Base-by-base conservation (phyloP, 2,329 filamentous ascomycete species). In the Emericellopsis atlantica region DNA sequence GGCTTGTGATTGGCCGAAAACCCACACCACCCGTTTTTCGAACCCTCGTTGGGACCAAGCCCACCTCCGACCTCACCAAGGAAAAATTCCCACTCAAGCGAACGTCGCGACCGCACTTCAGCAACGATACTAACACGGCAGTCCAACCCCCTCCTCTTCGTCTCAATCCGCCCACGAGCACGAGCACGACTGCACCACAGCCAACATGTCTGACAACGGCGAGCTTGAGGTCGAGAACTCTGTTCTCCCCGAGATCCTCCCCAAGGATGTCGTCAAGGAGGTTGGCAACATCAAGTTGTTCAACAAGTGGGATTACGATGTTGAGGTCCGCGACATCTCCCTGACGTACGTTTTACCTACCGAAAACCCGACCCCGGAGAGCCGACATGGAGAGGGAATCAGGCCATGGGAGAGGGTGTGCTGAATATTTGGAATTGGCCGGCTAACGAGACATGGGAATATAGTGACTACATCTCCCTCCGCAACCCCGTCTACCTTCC, bases 381-480 rank as follows among this genome's bases (percentile, higher is more conserved):
- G 29, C 16, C 15, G 18, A 23, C 16, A 32, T n/a, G 11, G 22
- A 34, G 37, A 16, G 12, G 9, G 5, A 11, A 23, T 14, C 14
- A 8, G 16, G 3, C 21, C 6, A 37, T 23, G 14, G 12, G 21
- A 23, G 10, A 23, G 8, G 35, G 18, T 14, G n/a, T 12, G 6
- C n/a, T 14, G 24, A 5, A 37, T 23, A 32, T 35, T 35, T 36
- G 36, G 34, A 40, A 33, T 33, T 37, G 39, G 34, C 45, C 37
- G 58, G 52, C 60, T 64, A 54, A 64, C 50, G 46, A 29, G 26
- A 29, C 6, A 26, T 29, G 26, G 48, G 48, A 51, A 48, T 46
- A 60, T 57, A 98, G 92, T 77, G 92, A 98, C 70, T 98, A 98
- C 80, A 92, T 98, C 70, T 92, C 95, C 74, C 95, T 98, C 78